Evolutionary conservation across 805 yeast genomes (phyloP), one percentile per base, ranked within the genome.

Genomic region (Candida montana): DNA sequence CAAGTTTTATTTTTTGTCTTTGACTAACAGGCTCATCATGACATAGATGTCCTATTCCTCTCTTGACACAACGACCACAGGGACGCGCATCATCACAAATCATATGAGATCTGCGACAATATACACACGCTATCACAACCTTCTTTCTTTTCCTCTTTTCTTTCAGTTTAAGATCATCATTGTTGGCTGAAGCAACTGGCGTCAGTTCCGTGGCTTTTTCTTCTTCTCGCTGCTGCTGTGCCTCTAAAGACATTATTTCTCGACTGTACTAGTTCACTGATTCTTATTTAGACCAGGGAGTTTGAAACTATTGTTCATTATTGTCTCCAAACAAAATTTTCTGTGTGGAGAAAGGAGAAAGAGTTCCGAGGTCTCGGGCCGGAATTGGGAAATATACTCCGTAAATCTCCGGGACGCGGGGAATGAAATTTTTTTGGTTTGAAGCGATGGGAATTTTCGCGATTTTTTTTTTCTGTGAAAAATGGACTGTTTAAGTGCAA

Each of bases 21-120:
- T 52, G 53, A 8, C 50, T 49, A 3, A 53, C 56, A 1, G 61
- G 61, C 32, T 57, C 58, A 39, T 57, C 61, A 34, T 54, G 59
- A 55, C 98, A 90, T 24, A 90, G 63, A 61, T 89, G 95, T 4
- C 93, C 90, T 35, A 90, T 91, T 31, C 85, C 85, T 51, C 97
- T 69, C 61, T 84, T 86, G 9, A 90, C 70, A 62, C 98, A 90
- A 33, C 96, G 69, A 38, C 79, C 75, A 55, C 95, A 86, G 7
- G 93, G 81, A 48, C 65, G 72, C 79, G 53, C 87, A 32, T 80
- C 83, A 59, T 89, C 95, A 64, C 98, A 90, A 24, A 88, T 84
- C 90, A 90, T 86, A 60, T 90, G 98, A 0, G 96, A 86, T 41
- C 98, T 69, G 31, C 96, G 75, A 59, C 97, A 90, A 57, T 85